phyloP scores from a whole-genome alignment of 805 yeast genomes.

The Limtongia smithiae region DNA sequence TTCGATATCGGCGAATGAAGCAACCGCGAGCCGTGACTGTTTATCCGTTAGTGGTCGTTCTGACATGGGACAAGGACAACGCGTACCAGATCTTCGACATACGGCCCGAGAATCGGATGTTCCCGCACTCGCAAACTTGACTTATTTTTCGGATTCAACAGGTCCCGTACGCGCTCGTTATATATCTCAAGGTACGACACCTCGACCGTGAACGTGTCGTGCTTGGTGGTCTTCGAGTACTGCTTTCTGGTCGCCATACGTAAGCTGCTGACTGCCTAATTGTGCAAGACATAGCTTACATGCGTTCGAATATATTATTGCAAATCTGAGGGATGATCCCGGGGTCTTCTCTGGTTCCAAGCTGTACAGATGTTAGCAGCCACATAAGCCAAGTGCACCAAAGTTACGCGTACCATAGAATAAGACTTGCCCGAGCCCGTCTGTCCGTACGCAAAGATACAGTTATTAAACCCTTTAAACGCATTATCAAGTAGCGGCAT shows the following conservation, averaged over 20 bases:
- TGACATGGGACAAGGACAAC: neutral
- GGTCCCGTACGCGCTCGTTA: conserved; percentile 65
- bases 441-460: conserved; percentile 77
- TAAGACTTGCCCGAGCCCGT: conserved; percentile 82
- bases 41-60: neutral
- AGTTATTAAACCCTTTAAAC: conserved; percentile 66
- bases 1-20: conserved; percentile 49
- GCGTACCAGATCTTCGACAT: conserved; percentile 57
- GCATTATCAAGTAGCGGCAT: conserved; percentile 58
- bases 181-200: conserved; percentile 71
- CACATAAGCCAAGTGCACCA: neutral
- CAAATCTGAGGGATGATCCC: conserved; percentile 69
- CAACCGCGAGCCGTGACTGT: conserved; percentile 46
- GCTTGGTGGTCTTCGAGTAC: too few species aligned
- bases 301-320: conserved; percentile 48
- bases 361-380: conserved; percentile 38
- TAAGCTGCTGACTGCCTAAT: too few species aligned
- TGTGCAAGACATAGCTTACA: too few species aligned
- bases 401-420: conserved; percentile 50
- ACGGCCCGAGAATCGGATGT: conserved; percentile 62
- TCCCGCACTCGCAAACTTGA: conserved; percentile 52
- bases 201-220: conserved; percentile 45
- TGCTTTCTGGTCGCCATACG: too few species aligned
- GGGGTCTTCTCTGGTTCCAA: conserved; percentile 49
- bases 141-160: conserved; percentile 39